These are phyloP conservation scores for Tremella fuciformis DNA, from an alignment of 768 basidiomycete species.

Conservation along the genomic window DNA sequence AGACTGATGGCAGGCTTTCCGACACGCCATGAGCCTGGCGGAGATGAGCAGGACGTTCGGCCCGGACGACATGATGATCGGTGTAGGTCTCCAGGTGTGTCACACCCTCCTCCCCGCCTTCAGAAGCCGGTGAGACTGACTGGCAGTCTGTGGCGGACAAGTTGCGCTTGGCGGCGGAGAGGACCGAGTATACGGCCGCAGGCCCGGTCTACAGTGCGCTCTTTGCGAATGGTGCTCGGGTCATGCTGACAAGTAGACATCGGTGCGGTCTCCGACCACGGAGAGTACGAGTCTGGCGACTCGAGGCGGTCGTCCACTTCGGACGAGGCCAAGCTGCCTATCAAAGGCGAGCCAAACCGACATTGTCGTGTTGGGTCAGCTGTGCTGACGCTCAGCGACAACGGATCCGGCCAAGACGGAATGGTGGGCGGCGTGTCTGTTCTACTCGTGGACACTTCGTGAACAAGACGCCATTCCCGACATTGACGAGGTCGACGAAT, in stretches of 20 bases:
- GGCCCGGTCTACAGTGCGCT: no score
- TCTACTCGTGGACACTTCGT: background rate
- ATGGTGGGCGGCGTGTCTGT: constrained; percentile 4
- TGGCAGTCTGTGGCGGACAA: background rate
- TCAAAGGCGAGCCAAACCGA: no score
- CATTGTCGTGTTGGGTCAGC: background rate
- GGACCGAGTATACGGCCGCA: background rate
- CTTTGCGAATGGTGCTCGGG: no score
- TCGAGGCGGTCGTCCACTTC: constrained; percentile 5
- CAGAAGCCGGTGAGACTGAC: background rate
- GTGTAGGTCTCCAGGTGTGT: background rate
- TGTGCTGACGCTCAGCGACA: background rate
- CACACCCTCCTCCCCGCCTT: background rate
- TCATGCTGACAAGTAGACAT: no score
- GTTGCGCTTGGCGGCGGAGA: background rate
- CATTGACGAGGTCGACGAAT: constrained; percentile 1
- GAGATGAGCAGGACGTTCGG: constrained; percentile 3
- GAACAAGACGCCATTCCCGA: constrained; percentile 2
- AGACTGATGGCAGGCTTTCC: constrained; percentile 1
- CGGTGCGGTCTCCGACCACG: background rate
- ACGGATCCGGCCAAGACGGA: background rate
- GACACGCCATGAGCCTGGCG: constrained; percentile 1
- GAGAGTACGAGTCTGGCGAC: background rate
- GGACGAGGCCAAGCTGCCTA: constrained; percentile 1
- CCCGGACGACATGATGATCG: background rate